These are phyloP conservation scores for Casuarina cunninghamiana DNA, from an alignment of 306 rosid genomes.

Conservation along the genomic window DNA sequence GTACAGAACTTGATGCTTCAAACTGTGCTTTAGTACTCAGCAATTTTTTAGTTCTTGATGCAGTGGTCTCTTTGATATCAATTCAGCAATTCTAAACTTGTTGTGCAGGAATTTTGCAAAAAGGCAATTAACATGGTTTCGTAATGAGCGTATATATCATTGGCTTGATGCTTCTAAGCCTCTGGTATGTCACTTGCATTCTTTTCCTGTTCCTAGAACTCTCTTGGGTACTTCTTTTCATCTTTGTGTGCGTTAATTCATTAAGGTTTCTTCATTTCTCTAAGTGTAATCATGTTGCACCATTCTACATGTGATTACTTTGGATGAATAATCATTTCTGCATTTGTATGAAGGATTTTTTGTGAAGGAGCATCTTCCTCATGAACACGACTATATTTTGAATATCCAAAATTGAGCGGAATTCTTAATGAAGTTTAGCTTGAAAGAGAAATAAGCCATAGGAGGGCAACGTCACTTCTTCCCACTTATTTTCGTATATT, in stretches of 20 bases:
- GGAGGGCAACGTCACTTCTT: neutral
- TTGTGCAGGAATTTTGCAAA: slow-evolving; percentile 86
- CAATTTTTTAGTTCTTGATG: neutral
- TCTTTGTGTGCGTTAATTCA: neutral
- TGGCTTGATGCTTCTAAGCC: slow-evolving; percentile 97
- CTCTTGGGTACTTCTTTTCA: neutral
- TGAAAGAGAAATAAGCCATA: neutral
- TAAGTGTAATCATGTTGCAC: neutral
- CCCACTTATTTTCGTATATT: neutral
- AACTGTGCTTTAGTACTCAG: neutral
- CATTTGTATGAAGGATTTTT: neutral
- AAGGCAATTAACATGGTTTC: slow-evolving; percentile 90
- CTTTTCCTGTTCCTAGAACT: slow-evolving; percentile 13
- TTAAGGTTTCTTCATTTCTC: neutral
- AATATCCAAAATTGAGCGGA: neutral
- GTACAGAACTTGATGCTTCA: neutral
- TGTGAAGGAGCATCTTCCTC: neutral
- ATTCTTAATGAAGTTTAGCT: neutral
- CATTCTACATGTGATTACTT: neutral
- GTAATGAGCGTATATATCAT: slow-evolving; percentile 77
- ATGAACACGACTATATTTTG: neutral
- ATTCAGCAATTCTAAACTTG: slow-evolving; percentile 16
- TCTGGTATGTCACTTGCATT: slow-evolving; percentile 51
- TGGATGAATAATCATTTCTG: neutral
- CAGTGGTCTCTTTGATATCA: neutral